Base-by-base conservation (phyloP, 148 eudicot species). In the Chenopodium formosanum region DNA sequence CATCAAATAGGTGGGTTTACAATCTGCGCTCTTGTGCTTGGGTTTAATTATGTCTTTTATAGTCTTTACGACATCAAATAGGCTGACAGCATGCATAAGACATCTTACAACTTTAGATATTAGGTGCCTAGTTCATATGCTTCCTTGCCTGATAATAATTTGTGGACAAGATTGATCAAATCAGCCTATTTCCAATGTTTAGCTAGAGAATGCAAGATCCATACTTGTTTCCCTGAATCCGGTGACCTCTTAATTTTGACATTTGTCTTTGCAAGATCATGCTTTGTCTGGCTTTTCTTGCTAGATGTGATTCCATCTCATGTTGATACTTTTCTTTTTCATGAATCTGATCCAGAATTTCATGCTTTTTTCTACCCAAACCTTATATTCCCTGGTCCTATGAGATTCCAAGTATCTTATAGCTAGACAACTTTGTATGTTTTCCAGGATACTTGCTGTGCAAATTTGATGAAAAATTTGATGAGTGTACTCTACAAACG, bases 391-490 rank as follows among this genome's bases (percentile, higher is more conserved):
- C 69, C 52, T 60, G 53, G 32, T 62, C 20, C 46, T 62, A 25
- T 60, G 74, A 32, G 19, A 66, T 53, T 68, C 17, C 66, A 29
- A 48, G 22, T 27, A 34, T 58, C 66, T 62, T 56, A 70, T 32
- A 53, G 19, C 31, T 67, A 67, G 22, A 23, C 66, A 37, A 14
- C 50, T 47, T 73, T 78, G 46, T 44, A 34, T 71, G 82, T 80
- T 48, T 22, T 82, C 78, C 81, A 96, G 99, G 99, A 78, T 96
- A 96, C 88, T 75, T 96, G 83, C 87, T 96, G 88, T 96, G 98
- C 88, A 87, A 89, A 75, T 91, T 87, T 78, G 92, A 89, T 85
- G 93, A 96, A 83, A 92, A 91, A 78, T 91, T 92, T 71, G 90
- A 88, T 70, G 95, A 92, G 29, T 75, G 86, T n/a, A 81, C 82